A percentile compares a stretch with the other conserved stretches of the same genome.
Evolutionary conservation across 352 stramenopile genomes (phyloP).

Genomic region (Aphanomyces astaci): DNA sequence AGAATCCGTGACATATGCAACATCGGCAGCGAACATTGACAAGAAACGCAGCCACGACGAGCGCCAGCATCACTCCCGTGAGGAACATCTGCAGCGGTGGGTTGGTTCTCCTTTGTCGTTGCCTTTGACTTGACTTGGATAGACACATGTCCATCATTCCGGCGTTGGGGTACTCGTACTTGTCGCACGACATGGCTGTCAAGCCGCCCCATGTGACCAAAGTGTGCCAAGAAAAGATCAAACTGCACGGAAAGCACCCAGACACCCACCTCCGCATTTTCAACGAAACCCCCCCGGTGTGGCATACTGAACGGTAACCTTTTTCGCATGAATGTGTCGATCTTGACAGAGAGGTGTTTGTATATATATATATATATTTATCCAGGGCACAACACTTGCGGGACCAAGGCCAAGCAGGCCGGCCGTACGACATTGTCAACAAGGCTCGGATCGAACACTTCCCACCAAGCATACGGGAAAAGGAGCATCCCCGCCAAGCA

Average conservation of each 20-base stretch:
- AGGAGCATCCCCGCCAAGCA: slow-evolving; percentile 48
- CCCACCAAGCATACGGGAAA: slow-evolving; percentile 56
- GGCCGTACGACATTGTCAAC: slow-evolving; percentile 61
- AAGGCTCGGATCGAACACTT: slow-evolving; percentile 45
- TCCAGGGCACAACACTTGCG: slow-evolving; percentile 63
- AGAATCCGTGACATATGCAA: slow-evolving; percentile 14
- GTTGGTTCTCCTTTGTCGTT: not conserved
- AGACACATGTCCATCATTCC: slow-evolving; percentile 26
- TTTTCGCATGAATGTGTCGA: not conserved
- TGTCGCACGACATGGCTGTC: slow-evolving; percentile 40
- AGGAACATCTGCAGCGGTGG: slow-evolving; percentile 6
- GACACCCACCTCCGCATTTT: slow-evolving; percentile 58
- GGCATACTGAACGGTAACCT: slow-evolving; percentile 44
- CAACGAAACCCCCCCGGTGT: slow-evolving; percentile 49
- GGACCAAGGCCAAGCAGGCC: slow-evolving; percentile 53
- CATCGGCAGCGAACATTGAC: not conserved
- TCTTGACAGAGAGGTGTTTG: not conserved
- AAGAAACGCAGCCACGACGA: not conserved
- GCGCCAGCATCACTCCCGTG: not conserved
- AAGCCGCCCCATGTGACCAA: slow-evolving; percentile 32
- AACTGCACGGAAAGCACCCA: slow-evolving; percentile 16
- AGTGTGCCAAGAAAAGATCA: slow-evolving; percentile 22
- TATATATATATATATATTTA: not conserved
- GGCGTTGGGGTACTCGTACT: slow-evolving; percentile 39
- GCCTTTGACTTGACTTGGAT: not conserved